A percentile compares a stretch with the other conserved stretches of the same genome.
Conservation (phyloP, 345 rosid genomes). For the Camelina sativa region DNA sequence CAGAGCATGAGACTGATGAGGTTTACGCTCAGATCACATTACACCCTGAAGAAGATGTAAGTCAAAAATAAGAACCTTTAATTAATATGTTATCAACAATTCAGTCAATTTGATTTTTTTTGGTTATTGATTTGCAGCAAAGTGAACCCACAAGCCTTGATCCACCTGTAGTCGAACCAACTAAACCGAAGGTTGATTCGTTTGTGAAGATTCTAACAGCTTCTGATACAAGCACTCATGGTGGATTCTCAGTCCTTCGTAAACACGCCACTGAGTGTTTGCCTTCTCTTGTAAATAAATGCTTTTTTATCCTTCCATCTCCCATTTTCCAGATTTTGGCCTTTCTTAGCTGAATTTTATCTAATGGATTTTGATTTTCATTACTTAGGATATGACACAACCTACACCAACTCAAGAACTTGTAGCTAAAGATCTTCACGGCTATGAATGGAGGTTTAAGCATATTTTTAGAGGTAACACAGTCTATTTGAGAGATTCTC, state of each 20-base stretch:
- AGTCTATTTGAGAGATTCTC: conserved; percentile 2
- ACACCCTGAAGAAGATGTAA: conserved; percentile 73
- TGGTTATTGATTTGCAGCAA: conserved; percentile 49
- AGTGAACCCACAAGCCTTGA: conserved; percentile 62
- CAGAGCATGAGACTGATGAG: conserved; percentile 88
- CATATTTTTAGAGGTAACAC: conserved; percentile 75
- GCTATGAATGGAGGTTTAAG: conserved; percentile 79
- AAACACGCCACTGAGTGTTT: conserved; percentile 88
- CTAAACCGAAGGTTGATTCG: conserved; percentile 58
- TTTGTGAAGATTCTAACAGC: conserved; percentile 89
- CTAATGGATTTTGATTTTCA: not conserved
- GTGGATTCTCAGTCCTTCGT: conserved; percentile 90
- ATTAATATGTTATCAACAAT: not conserved
- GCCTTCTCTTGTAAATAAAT: conserved; percentile 61
- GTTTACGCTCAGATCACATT: conserved; percentile 90
- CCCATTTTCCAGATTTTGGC: not conserved
- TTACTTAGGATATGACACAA: conserved; percentile 57
- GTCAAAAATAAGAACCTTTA: not conserved
- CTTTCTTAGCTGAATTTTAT: not conserved
- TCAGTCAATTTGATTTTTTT: not conserved
- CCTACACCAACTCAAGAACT: conserved; percentile 71
- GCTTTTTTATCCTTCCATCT: conserved; percentile 8
- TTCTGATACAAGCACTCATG: conserved; percentile 95
- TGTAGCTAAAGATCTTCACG: conserved; percentile 73
- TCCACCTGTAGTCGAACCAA: conserved; percentile 51